Evolutionary conservation across 2,329 filamentous ascomycete genomes (phyloP).

Genomic region (Zarea fungicola): DNA sequence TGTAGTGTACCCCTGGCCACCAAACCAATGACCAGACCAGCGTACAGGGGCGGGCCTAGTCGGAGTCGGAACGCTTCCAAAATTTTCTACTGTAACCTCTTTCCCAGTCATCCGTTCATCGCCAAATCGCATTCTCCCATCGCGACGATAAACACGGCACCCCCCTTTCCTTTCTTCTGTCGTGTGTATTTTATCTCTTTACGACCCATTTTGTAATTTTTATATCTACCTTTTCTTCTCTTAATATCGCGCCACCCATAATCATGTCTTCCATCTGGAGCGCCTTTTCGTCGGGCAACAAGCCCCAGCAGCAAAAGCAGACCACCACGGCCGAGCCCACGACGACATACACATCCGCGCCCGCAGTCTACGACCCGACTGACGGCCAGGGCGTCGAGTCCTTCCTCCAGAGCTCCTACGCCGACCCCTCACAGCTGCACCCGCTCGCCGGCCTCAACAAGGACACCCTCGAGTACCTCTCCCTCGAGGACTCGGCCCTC

Average conservation of each 20-base stretch:
- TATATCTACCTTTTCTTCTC: background rate
- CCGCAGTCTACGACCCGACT: slow-evolving; percentile 63
- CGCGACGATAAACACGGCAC: background rate
- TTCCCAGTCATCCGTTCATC: slow-evolving; percentile 1
- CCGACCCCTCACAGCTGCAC: slow-evolving; percentile 85
- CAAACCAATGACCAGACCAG: no score
- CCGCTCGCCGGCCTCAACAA: slow-evolving; percentile 90
- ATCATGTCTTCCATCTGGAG: slow-evolving; percentile 57
- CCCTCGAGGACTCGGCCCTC: slow-evolving; percentile 84
- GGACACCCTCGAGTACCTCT: slow-evolving; percentile 90
- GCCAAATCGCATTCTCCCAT: background rate
- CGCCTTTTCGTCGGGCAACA: slow-evolving; percentile 56
- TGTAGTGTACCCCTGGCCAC: no score
- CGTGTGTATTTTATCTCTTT: background rate
- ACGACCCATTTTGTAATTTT: background rate
- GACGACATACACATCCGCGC: slow-evolving; percentile 41
- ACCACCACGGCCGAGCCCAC: slow-evolving; percentile 26
- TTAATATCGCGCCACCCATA: slow-evolving; percentile 12
- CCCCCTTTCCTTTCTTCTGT: background rate
- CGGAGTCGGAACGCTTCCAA: slow-evolving; percentile 11
- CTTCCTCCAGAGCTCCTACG: slow-evolving; percentile 74
- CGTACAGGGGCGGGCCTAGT: no score
- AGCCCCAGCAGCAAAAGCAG: slow-evolving; percentile 34
- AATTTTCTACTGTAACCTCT: slow-evolving; percentile 9
- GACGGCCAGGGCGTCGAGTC: slow-evolving; percentile 76